A percentile compares a stretch with the other conserved stretches of the same genome.
Evolutionary conservation across 2,329 filamentous ascomycete genomes (phyloP).

Genomic region (Botrytis deweyae): DNA sequence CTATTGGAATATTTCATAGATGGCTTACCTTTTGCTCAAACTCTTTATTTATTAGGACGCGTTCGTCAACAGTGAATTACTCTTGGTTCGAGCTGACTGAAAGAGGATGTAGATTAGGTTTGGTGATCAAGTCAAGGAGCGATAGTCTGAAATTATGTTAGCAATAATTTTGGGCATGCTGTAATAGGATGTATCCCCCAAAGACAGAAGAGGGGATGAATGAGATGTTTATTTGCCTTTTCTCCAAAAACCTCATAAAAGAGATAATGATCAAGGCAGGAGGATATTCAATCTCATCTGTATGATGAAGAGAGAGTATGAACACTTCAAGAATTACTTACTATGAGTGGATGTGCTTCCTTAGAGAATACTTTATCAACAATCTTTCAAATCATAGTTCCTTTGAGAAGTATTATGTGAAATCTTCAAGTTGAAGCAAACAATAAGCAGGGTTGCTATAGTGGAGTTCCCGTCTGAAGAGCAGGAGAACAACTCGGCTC

Average conservation of each 20-base stretch:
- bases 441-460: neutral
- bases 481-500: neutral
- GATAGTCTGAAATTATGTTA: neutral
- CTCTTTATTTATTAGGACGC: too few relatives aligned
- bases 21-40: neutral
- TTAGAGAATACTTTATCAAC: neutral
- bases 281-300: neutral
- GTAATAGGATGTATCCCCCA: neutral
- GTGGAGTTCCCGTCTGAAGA: neutral
- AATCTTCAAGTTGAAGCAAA: neutral
- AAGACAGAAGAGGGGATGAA: neutral
- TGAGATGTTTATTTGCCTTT: neutral
- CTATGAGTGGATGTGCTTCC: neutral
- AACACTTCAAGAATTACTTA: constrained; percentile 7
- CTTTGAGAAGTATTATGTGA: too few relatives aligned
- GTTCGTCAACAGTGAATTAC: neutral
- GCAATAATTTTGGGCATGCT: neutral
- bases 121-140: neutral
- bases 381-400: neutral
- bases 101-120: neutral
- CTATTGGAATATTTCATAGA: neutral
- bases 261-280: too few relatives aligned
- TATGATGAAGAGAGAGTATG: neutral
- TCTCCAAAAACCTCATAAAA: neutral
- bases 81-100: neutral